Evolutionary conservation across 768 basidiomycete species (phyloP).

Genomic region (Mycena metata): DNA sequence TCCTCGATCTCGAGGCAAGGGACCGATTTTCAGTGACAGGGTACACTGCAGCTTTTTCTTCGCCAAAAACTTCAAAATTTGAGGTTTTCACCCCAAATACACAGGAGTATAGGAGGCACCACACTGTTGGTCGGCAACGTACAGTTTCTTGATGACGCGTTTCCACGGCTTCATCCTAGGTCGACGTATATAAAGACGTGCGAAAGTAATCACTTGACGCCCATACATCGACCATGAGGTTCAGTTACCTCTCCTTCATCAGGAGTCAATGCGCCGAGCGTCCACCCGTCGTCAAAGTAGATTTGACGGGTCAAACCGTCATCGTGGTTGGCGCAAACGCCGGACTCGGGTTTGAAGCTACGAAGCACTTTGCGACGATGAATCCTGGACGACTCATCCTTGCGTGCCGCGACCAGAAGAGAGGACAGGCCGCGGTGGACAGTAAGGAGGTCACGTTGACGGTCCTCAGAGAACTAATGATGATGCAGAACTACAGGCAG

Average conservation of each 20-base stretch:
- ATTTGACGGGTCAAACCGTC: conserved; percentile 37
- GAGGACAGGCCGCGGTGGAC: conserved; percentile 29
- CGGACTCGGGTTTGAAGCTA: conserved; percentile 42
- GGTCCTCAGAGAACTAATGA: background rate
- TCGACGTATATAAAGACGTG: too few relatives aligned
- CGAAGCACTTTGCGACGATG: conserved; percentile 49
- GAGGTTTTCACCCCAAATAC: too few relatives aligned
- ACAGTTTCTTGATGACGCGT: too few relatives aligned
- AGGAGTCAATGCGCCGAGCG: conserved; percentile 25
- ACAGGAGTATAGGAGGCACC: too few relatives aligned
- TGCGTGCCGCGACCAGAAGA: conserved; percentile 47
- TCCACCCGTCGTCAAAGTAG: conserved; percentile 38
- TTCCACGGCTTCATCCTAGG: too few relatives aligned
- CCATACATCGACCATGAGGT: conserved; percentile 28
- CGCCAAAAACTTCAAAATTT: too few relatives aligned
- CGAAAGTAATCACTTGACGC: too few relatives aligned
- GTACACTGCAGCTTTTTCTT: too few relatives aligned
- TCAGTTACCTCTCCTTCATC: conserved; percentile 24
- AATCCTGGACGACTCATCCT: conserved; percentile 47
- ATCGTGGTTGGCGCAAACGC: conserved; percentile 39
- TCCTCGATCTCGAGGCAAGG: too few relatives aligned
- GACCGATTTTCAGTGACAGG: too few relatives aligned
- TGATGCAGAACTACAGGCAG: conserved; percentile 16
- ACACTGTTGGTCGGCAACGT: too few relatives aligned
- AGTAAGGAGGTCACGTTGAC: conserved; percentile 4